A percentile compares a stretch with the other conserved stretches of the same genome.
Evolutionary conservation across 1,139 yeast species (phyloP).

Genomic region (Taphrina pruni): DNA sequence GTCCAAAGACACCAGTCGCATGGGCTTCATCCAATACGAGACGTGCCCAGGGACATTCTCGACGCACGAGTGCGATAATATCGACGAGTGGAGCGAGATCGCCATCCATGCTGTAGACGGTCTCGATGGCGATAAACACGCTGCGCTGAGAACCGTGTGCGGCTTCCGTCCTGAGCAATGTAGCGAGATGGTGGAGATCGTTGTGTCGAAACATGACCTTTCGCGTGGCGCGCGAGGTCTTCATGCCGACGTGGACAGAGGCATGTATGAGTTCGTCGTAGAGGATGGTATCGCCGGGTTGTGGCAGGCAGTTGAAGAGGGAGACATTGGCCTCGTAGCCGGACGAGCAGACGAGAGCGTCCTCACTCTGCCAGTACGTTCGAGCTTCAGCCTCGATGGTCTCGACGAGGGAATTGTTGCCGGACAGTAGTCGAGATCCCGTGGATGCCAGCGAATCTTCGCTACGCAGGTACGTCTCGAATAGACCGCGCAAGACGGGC

Average conservation of each 20-base stretch:
- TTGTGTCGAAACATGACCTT: conserved; percentile 46
- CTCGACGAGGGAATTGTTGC: conserved; percentile 47
- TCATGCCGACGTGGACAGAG: conserved; percentile 50
- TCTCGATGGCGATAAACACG: conserved; percentile 49
- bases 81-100: conserved; percentile 48
- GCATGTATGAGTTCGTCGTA: conserved; percentile 50
- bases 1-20: conserved; percentile 49
- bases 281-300: conserved; percentile 48
- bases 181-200: conserved; percentile 40
- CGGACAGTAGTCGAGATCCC: conserved; percentile 50
- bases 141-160: conserved; percentile 36
- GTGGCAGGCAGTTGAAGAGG: conserved; percentile 48
- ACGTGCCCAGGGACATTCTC: conserved; percentile 44
- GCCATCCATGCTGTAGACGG: conserved; percentile 51
- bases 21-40: conserved; percentile 50
- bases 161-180: conserved; percentile 23
- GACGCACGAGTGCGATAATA: conserved; percentile 43
- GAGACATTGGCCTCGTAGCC: conserved; percentile 50
- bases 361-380: conserved; percentile 46
- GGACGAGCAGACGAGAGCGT: conserved; percentile 48
- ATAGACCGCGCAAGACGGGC: conserved; percentile 4
- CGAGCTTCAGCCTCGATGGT: conserved; percentile 47
- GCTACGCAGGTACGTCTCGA: not conserved
- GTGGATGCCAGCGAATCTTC: conserved; percentile 48
- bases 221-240: conserved; percentile 46